Evolutionary conservation across 2,329 filamentous ascomycete species (phyloP).

Genomic region (Colletotrichum karsti): DNA sequence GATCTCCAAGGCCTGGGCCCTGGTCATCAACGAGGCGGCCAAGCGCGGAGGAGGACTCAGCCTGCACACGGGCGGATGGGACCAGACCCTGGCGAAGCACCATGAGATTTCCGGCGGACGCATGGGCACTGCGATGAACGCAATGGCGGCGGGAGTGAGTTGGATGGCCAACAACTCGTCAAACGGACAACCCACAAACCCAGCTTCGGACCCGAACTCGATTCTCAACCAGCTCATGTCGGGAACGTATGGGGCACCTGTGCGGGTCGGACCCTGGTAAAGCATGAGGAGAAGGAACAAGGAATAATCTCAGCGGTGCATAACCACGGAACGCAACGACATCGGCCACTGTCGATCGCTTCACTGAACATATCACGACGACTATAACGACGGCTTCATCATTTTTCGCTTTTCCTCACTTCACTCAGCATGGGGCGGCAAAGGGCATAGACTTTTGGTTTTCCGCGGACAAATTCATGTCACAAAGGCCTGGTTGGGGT

Average conservation of each 20-base stretch:
- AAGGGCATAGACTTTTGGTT: conserved; percentile 32
- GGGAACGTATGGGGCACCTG: conserved; percentile 66
- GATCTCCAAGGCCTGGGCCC: conserved; percentile 90
- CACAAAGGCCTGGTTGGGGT: neutral
- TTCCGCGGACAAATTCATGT: conserved; percentile 27
- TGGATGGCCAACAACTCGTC: conserved; percentile 68
- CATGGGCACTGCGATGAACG: conserved; percentile 80
- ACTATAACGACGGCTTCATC: conserved; percentile 29
- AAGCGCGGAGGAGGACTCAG: conserved; percentile 93
- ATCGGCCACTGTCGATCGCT: conserved; percentile 13
- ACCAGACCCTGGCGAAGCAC: conserved; percentile 85
- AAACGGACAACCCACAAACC: conserved; percentile 26
- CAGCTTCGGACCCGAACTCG: conserved; percentile 57
- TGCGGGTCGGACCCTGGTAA: conserved; percentile 71
- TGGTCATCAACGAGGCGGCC: conserved; percentile 89
- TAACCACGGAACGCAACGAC: neutral
- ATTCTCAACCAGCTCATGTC: conserved; percentile 71
- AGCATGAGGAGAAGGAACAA: neutral
- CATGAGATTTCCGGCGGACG: conserved; percentile 87
- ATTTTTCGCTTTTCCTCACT: conserved; percentile 2
- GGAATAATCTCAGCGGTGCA: neutral
- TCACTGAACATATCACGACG: conserved; percentile 30
- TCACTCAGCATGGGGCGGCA: conserved; percentile 29
- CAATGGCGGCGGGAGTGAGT: conserved; percentile 77
- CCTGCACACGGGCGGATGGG: conserved; percentile 91